These are phyloP conservation scores for Decorospora gaudefroyi DNA, from an alignment of 2,329 filamentous ascomycete genomes.

Conservation along the genomic window DNA sequence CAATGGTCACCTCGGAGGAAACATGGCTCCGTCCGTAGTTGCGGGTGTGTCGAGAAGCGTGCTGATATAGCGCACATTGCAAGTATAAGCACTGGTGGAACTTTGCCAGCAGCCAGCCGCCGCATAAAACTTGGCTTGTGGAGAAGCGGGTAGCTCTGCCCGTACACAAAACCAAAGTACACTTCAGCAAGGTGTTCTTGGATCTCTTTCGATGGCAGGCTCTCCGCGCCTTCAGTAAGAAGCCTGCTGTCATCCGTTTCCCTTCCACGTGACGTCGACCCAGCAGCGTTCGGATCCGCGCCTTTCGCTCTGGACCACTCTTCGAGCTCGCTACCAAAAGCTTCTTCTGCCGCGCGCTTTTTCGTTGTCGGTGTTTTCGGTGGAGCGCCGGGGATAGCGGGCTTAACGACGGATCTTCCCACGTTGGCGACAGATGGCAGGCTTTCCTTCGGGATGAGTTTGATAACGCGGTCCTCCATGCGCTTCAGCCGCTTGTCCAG, in stretches of 20 bases:
- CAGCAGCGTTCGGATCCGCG: conserved; percentile 58
- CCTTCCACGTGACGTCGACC: conserved; percentile 49
- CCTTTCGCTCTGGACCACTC: conserved; percentile 71
- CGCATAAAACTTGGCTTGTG: conserved; percentile 98
- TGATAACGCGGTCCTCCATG: conserved; percentile 98
- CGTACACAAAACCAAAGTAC: conserved; percentile 95
- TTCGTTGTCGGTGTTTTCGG: conserved; percentile 64
- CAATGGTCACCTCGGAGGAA: conserved; percentile 91
- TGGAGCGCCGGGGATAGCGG: conserved; percentile 64
- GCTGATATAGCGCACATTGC: conserved; percentile 95
- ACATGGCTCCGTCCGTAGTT: conserved; percentile 72
- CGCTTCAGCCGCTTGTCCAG: conserved; percentile 91
- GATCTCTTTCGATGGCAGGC: conserved; percentile 80
- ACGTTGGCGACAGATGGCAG: conserved; percentile 69
- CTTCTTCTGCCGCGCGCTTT: conserved; percentile 84
- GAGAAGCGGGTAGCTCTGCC: conserved; percentile 89
- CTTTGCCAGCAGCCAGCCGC: conserved; percentile 73
- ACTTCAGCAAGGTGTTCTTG: conserved; percentile 93
- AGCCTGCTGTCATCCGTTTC: conserved; percentile 76
- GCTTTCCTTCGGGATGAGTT: conserved; percentile 87
- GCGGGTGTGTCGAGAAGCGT: conserved; percentile 87
- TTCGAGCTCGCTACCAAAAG: conserved; percentile 80
- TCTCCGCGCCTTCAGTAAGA: conserved; percentile 78
- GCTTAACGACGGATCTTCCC: conserved; percentile 82
- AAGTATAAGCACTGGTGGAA: conserved; percentile 90